phyloP scores from a whole-genome alignment of 2,329 filamentous ascomycete species.

The Colletotrichum noveboracense region DNA sequence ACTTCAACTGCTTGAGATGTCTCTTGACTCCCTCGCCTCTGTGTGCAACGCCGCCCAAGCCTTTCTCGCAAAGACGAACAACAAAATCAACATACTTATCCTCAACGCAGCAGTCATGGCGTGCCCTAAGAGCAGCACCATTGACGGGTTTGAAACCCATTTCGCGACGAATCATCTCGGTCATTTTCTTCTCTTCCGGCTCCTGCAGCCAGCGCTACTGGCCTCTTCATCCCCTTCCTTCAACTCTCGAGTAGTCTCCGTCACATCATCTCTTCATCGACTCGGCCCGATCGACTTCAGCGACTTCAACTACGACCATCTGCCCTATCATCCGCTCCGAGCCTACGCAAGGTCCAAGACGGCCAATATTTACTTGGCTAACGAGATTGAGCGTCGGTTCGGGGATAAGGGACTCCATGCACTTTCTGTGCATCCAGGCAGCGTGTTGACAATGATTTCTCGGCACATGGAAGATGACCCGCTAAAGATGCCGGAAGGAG shows the following conservation, averaged over 20 bases:
- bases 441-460: slow-evolving; percentile 28
- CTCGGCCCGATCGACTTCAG: slow-evolving; percentile 30
- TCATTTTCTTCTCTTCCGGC: slow-evolving; percentile 59
- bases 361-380: slow-evolving; percentile 53
- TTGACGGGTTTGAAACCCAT: slow-evolving; percentile 37
- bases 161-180: slow-evolving; percentile 58
- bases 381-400: slow-evolving; percentile 1
- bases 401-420: slow-evolving; percentile 42
- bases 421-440: slow-evolving; percentile 47
- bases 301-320: slow-evolving; percentile 25
- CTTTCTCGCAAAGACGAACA: slow-evolving; percentile 30
- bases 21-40: slow-evolving; percentile 19
- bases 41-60: slow-evolving; percentile 23
- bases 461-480: background rate
- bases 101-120: slow-evolving; percentile 34
- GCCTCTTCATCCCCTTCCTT: slow-evolving; percentile 39
- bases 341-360: slow-evolving; percentile 56
- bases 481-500: background rate
- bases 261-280: slow-evolving; percentile 49
- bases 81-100: slow-evolving; percentile 30
- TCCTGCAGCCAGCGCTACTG: slow-evolving; percentile 50
- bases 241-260: slow-evolving; percentile 49
- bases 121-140: background rate
- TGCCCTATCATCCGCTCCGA: slow-evolving; percentile 33
- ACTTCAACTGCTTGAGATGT: background rate